Conservation (phyloP, 352 stramenopile species). For the Globisporangium paddicum region DNA sequence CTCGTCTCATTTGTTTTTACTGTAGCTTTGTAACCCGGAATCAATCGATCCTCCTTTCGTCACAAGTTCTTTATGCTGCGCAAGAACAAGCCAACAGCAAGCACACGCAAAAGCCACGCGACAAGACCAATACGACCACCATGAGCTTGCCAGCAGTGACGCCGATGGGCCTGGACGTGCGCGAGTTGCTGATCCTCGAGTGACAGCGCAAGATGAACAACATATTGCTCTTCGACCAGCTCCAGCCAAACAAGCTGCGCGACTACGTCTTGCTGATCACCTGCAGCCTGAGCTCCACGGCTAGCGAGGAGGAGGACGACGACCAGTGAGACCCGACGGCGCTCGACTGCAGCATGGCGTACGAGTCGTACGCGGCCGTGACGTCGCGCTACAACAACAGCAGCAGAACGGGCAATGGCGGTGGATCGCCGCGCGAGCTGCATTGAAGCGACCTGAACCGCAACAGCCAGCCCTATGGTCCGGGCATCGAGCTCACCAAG, state of each 20-base stretch:
- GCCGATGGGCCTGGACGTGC: no score
- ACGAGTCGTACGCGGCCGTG: constrained; percentile 75
- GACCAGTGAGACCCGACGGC: constrained; percentile 1
- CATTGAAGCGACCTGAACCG: constrained; percentile 71
- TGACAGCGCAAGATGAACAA: no score
- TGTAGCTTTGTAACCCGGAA: no score
- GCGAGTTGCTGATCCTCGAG: no score
- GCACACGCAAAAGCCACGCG: no score
- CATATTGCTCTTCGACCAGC: neutral
- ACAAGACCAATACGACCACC: no score
- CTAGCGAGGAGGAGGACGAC: constrained; percentile 30
- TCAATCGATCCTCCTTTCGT: no score
- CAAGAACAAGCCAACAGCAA: no score
- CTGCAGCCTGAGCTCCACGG: constrained; percentile 27
- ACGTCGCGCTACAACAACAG: constrained; percentile 36
- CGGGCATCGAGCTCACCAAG: constrained; percentile 24
- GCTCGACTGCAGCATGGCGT: constrained; percentile 45
- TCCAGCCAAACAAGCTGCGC: constrained; percentile 9
- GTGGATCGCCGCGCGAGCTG: constrained; percentile 30
- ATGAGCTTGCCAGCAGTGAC: no score
- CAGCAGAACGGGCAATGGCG: constrained; percentile 1
- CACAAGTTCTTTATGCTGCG: no score
- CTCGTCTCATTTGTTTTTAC: no score
- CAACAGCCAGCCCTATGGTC: constrained; percentile 39
- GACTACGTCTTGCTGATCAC: constrained; percentile 16